Conservation (phyloP, 768 basidiomycete genomes). For the Pulveroboletus sp. region DNA sequence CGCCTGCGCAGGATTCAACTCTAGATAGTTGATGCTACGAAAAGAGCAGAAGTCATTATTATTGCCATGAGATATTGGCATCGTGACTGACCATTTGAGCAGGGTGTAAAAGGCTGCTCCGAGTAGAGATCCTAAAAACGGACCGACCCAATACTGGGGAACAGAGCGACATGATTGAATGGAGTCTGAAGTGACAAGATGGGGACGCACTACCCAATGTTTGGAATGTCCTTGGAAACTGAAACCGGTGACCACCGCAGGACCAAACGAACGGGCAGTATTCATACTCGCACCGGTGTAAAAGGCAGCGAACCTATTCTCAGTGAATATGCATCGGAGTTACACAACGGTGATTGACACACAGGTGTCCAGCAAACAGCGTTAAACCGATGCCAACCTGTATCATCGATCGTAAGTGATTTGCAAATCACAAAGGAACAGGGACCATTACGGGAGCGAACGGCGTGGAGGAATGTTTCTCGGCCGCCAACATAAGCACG, state of each 20-base stretch:
- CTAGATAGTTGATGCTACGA: slow-evolving; percentile 27
- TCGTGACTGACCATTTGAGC: slow-evolving; percentile 46
- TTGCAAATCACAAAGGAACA: background rate
- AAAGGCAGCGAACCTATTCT: slow-evolving; percentile 50
- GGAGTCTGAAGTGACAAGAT: slow-evolving; percentile 14
- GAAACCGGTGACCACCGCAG: slow-evolving; percentile 65
- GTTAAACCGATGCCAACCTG: slow-evolving; percentile 67
- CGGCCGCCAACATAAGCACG: slow-evolving; percentile 72
- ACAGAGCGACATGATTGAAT: background rate
- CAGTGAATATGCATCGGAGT: background rate
- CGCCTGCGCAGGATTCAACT: slow-evolving; percentile 31
- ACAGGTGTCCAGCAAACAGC: slow-evolving; percentile 63
- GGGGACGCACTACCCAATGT: slow-evolving; percentile 62
- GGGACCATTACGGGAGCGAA: slow-evolving; percentile 56
- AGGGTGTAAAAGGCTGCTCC: slow-evolving; percentile 54
- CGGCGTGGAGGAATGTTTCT: slow-evolving; percentile 64
- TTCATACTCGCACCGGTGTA: slow-evolving; percentile 71
- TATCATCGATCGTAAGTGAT: background rate
- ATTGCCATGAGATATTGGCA: background rate
- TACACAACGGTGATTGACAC: slow-evolving; percentile 14
- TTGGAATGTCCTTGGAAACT: slow-evolving; percentile 28
- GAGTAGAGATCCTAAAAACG: slow-evolving; percentile 62
- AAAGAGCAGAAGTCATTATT: slow-evolving; percentile 1
- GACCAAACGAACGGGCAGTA: slow-evolving; percentile 67
- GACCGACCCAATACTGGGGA: slow-evolving; percentile 67